Evolutionary conservation across 73 alveolate species (phyloP), one percentile per base, ranked within the genome.

Genomic region (Paramecium pentaurelia): DNA sequence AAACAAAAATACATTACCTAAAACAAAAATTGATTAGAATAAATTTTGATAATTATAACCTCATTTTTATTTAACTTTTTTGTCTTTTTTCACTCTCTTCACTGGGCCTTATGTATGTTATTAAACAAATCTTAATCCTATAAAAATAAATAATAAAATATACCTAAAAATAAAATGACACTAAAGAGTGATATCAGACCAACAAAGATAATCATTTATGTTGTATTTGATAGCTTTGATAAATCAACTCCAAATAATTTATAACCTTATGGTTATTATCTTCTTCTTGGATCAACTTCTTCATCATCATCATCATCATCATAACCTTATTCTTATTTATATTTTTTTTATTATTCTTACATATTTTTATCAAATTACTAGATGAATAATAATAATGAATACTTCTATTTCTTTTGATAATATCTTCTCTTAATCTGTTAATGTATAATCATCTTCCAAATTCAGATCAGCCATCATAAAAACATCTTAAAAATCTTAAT

Each of bases 231-330:
- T 27, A 64, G 28, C 9, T 64, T 28, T 12, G 84, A 64, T 9
- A 64, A 34, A 64, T 64, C 84, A 11, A 64, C 51, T 11, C 84
- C 84, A 64, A 64, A 64, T 34, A 64, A 64, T 14, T 27, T 64
- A 34, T 64, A 64, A 12, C 84, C 49, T 14, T 64, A 34, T 28
- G 84, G 84, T 64, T 64, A 28, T 11, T 28, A 14, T 64, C 84
- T 64, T 64, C 84, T 64, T 32, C 84, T 28, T 32, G 84, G 84
- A 64, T 64, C 84, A 4, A 64, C 28, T 64, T 64, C 84, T 34
- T 64, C 84, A 32, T 64, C 84, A 64, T 64, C 84, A 8, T 54
- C 70, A 27, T 64, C 84, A 27, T 64, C 84, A 64, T 64, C 84
- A 7, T 60, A 60, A 25, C 84, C 84, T 64, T 28, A 12, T 64